phyloP scores from a whole-genome alignment of 805 yeast species.

The Saturnispora quitensis region DNA sequence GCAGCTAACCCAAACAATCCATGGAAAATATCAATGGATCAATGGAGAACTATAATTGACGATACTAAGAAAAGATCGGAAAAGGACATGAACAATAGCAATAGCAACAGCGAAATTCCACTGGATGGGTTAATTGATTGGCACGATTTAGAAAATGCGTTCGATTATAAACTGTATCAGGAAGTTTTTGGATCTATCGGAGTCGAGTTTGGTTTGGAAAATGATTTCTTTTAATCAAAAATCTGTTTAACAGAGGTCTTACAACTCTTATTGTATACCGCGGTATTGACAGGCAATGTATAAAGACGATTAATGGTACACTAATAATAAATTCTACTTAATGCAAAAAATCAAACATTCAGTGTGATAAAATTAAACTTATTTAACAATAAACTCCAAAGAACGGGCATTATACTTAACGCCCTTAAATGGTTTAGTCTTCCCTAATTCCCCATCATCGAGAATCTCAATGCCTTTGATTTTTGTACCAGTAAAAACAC shows the following conservation, averaged over 20 bases:
- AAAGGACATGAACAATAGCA: not conserved
- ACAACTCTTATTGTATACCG: not conserved
- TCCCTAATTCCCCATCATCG: constrained; percentile 43
- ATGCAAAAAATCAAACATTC: not conserved
- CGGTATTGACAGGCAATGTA: not conserved
- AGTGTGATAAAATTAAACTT: not conserved
- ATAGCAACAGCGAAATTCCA: not conserved
- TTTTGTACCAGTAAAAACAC: constrained; percentile 65
- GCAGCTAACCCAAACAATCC: not conserved
- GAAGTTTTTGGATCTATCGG: constrained; percentile 2
- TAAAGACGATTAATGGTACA: not conserved
- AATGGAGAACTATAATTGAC: constrained; percentile 3
- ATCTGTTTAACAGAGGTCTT: too few relatives aligned
- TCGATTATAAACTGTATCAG: not conserved
- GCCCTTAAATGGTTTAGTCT: constrained; percentile 79
- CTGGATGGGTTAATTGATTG: not conserved
- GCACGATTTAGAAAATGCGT: not conserved
- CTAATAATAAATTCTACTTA: not conserved
- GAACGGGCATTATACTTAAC: constrained; percentile 70
- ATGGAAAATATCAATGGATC: not conserved
- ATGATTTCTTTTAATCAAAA: not conserved
- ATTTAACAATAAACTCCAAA: constrained; percentile 46
- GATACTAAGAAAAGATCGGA: not conserved
- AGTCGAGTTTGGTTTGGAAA: not conserved
- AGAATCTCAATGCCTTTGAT: constrained; percentile 54